A percentile compares a stretch with the other conserved stretches of the same genome.
Conservation (phyloP, 768 basidiomycete genomes). For the Lentinula detonsa region DNA sequence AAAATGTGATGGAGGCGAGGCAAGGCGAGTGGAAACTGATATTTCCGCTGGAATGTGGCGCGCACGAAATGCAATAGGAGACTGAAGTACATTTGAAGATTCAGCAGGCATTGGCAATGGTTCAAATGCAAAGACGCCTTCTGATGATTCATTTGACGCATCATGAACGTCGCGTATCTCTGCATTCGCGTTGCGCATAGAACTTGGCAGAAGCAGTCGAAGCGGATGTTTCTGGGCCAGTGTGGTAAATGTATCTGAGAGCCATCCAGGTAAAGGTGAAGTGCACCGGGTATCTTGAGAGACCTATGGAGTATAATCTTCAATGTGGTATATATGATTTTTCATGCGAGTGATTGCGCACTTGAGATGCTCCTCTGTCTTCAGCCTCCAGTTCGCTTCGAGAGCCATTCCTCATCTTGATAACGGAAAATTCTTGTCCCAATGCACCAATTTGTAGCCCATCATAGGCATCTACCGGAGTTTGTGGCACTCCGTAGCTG, state of each 20-base stretch:
- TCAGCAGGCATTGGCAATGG: background rate
- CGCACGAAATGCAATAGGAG: background rate
- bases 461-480: constrained; percentile 34
- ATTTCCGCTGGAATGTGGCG: background rate
- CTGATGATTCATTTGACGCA: background rate
- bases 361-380: background rate
- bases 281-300: constrained; percentile 14
- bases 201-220: constrained; percentile 31
- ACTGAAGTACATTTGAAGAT: background rate
- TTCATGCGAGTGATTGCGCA: background rate
- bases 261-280: constrained; percentile 48
- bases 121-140: background rate
- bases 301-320: background rate
- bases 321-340: background rate
- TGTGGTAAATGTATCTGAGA: constrained; percentile 43
- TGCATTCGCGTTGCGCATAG: background rate
- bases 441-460: constrained; percentile 25
- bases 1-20: background rate
- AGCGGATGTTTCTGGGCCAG: constrained; percentile 42
- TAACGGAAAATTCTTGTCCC: constrained; percentile 32
- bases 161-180: background rate
- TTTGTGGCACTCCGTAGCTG: constrained; percentile 33
- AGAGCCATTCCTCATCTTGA: constrained; percentile 30
- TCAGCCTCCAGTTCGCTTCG: constrained; percentile 9
- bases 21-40: background rate